Conservation (phyloP, 306 rosid species). For the Astragalus glycyphyllos region DNA sequence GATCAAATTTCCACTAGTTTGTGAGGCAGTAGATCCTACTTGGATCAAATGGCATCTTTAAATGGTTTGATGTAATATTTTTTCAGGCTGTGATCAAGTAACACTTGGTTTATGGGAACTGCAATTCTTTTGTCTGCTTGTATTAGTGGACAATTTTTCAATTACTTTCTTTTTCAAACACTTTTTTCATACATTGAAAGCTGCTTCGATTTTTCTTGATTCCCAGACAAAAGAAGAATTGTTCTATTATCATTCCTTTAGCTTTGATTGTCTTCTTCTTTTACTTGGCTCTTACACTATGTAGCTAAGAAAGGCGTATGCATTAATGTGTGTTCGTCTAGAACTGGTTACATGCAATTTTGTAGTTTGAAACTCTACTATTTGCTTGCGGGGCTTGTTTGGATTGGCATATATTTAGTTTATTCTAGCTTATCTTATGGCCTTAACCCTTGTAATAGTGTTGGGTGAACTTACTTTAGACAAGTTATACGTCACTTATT, state of each 20-base stretch:
- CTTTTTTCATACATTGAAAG: not conserved
- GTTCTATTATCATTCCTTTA: not conserved
- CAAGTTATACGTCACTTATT: no score
- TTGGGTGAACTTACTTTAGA: no score
- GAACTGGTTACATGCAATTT: no score
- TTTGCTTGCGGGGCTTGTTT: no score
- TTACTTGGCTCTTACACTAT: not conserved
- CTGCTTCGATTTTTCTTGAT: not conserved
- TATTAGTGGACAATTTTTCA: not conserved
- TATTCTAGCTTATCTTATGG: no score
- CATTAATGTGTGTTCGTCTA: no score
- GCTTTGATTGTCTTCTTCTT: not conserved
- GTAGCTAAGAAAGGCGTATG: no score
- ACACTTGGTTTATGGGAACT: conserved; percentile 2
- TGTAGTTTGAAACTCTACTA: no score
- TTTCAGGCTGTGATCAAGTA: conserved; percentile 24
- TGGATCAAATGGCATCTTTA: conserved; percentile 36
- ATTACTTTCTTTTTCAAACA: not conserved
- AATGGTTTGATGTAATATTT: not conserved
- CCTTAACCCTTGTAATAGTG: no score
- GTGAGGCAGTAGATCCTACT: conserved; percentile 50
- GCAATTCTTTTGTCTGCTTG: not conserved
- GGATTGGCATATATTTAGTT: no score
- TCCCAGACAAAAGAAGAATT: not conserved
- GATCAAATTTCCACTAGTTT: conserved; percentile 4